phyloP scores from a whole-genome alignment of 1,284 basidiomycete genomes.

The Trametes pubescens region DNA sequence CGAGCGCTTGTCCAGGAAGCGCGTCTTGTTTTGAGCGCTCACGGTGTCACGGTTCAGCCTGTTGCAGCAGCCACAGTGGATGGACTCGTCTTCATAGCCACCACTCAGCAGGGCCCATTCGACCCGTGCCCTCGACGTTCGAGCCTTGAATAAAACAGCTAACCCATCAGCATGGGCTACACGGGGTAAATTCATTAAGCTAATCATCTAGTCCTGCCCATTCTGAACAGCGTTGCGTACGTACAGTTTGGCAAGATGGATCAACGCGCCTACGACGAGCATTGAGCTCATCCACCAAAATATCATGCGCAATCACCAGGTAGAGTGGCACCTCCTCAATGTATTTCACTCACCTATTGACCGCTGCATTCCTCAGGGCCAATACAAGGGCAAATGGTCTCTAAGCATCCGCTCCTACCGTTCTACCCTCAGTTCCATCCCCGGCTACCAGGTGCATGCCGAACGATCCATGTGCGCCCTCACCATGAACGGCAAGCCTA shows the following conservation, averaged over 20 bases:
- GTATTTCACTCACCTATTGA: slow-evolving; percentile 11
- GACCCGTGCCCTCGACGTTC: not conserved
- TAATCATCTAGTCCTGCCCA: slow-evolving; percentile 7
- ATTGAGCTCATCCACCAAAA: slow-evolving; percentile 73
- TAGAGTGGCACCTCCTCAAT: slow-evolving; percentile 41
- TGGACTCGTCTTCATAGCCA: not conserved
- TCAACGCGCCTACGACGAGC: slow-evolving; percentile 76
- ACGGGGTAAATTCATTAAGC: slow-evolving; percentile 23
- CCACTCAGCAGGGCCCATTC: not conserved
- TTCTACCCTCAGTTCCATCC: slow-evolving; percentile 64
- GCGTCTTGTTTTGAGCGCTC: not conserved
- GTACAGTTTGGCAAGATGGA: slow-evolving; percentile 76
- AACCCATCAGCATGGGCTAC: slow-evolving; percentile 23
- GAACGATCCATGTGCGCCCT: slow-evolving; percentile 77
- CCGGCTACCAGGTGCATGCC: slow-evolving; percentile 56
- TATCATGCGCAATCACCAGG: slow-evolving; percentile 74
- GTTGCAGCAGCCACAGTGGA: not conserved
- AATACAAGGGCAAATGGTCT: slow-evolving; percentile 67
- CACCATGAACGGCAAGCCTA: slow-evolving; percentile 63
- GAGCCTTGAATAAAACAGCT: not conserved
- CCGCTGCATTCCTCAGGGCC: slow-evolving; percentile 52
- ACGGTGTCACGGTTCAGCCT: not conserved
- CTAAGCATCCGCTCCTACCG: slow-evolving; percentile 76
- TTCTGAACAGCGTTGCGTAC: not conserved
- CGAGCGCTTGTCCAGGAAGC: slow-evolving; percentile 8